A percentile compares a stretch with the other conserved stretches of the same genome.
These are phyloP conservation scores for Schizophyllum amplum DNA, from an alignment of 1,284 basidiomycete species.

Conservation along the genomic window DNA sequence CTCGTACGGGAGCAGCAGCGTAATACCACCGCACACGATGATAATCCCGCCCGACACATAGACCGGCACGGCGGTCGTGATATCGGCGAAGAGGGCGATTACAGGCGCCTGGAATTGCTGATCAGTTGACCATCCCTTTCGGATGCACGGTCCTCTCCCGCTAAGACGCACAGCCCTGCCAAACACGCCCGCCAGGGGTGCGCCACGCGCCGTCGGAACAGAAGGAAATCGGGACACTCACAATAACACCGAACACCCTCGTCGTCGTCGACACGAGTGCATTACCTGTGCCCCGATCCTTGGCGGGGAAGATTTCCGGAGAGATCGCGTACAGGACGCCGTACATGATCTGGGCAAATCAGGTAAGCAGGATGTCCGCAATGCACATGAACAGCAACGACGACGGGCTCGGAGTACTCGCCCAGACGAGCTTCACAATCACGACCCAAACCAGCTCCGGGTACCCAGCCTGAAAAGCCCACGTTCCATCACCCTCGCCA, in stretches of 20 bases:
- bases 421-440: no score
- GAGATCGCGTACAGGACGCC: slow-evolving; percentile 67
- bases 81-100: slow-evolving; percentile 54
- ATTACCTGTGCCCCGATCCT: slow-evolving; percentile 60
- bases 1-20: slow-evolving; percentile 65
- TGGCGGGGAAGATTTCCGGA: slow-evolving; percentile 69
- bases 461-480: no score
- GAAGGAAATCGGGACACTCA: slow-evolving; percentile 27
- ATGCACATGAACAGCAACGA: no score
- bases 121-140: background rate
- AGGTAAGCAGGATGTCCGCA: background rate
- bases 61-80: slow-evolving; percentile 59
- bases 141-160: no score
- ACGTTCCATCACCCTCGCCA: no score
- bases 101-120: slow-evolving; percentile 45
- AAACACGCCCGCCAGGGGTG: background rate
- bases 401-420: no score
- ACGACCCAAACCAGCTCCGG: background rate
- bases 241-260: slow-evolving; percentile 57
- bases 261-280: slow-evolving; percentile 48
- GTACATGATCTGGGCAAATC: slow-evolving; percentile 41
- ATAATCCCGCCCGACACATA: slow-evolving; percentile 64
- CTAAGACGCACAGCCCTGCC: background rate
- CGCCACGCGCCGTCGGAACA: no score
- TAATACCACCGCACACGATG: slow-evolving; percentile 50